Evolutionary conservation across 2,329 filamentous ascomycete genomes (phyloP).

Genomic region (Hymenoscyphus infarciens): DNA sequence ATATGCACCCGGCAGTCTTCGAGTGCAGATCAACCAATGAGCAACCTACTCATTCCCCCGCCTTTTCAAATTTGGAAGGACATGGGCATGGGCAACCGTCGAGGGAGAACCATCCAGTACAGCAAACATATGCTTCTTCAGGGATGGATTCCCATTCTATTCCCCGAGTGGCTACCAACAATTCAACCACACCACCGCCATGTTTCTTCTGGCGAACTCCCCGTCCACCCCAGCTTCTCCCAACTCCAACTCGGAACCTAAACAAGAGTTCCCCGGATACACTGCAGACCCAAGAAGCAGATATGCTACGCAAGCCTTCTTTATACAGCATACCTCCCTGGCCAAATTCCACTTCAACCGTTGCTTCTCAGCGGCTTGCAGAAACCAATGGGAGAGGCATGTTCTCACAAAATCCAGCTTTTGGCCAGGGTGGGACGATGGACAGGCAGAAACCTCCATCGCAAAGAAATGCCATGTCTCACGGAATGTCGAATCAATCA

Average conservation of each 20-base stretch:
- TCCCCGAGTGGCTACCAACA: background rate
- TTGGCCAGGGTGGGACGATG: background rate
- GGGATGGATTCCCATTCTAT: background rate
- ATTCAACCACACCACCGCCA: background rate
- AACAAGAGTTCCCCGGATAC: conserved; percentile 1
- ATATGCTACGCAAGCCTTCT: conserved; percentile 30
- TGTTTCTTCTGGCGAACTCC: conserved; percentile 1
- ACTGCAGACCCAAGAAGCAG: conserved; percentile 8
- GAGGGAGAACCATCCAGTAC: background rate
- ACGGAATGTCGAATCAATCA: background rate
- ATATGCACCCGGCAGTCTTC: background rate
- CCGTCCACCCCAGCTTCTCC: background rate
- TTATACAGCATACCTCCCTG: conserved; percentile 30
- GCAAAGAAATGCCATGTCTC: background rate
- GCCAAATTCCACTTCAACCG: conserved; percentile 6
- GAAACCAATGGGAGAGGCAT: background rate
- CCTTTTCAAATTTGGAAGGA: background rate
- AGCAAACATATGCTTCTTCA: background rate
- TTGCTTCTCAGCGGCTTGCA: background rate
- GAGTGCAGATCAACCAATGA: background rate
- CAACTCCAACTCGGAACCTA: background rate
- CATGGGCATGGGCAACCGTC: background rate
- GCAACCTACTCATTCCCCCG: background rate
- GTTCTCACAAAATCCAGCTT: background rate
- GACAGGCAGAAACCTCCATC: background rate